A percentile compares a stretch with the other conserved stretches of the same genome.
Conservation (phyloP, 495 filamentous ascomycete species). For the Lasiosphaeriaceae sp. region DNA sequence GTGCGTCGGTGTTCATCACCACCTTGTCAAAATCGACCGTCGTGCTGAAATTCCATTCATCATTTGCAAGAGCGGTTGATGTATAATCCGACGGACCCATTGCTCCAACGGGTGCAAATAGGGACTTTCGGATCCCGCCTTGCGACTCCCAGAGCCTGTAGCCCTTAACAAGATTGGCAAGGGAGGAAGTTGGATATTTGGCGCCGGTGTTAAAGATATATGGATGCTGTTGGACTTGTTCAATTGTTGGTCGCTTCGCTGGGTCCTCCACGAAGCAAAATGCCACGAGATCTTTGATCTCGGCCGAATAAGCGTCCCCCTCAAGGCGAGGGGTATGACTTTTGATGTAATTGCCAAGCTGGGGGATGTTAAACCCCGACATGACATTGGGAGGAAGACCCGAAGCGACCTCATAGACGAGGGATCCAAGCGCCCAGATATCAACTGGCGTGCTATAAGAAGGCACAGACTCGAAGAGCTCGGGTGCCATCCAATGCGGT, state of each 20-base stretch:
- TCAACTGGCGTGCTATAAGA: conserved; percentile 73
- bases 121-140: conserved; percentile 77
- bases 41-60: conserved; percentile 92
- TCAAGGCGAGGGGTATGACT: conserved; percentile 66
- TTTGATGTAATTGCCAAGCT: conserved; percentile 60
- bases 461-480: conserved; percentile 60
- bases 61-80: conserved; percentile 42
- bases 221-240: conserved; percentile 59
- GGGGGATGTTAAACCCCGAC: conserved; percentile 43
- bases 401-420: conserved; percentile 86
- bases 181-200: conserved; percentile 65
- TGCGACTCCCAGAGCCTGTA: conserved; percentile 83
- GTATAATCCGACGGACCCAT: conserved; percentile 47
- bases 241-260: conserved; percentile 65
- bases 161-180: conserved; percentile 69
- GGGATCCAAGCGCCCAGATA: conserved; percentile 93
- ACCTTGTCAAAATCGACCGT: conserved; percentile 76
- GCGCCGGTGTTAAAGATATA: conserved; percentile 59
- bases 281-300: conserved; percentile 70
- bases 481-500: conserved; percentile 95
- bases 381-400: conserved; percentile 71
- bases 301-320: conserved; percentile 69
- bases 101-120: conserved; percentile 75
- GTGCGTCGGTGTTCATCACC: conserved; percentile 42
- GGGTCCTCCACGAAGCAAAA: conserved; percentile 78